A percentile compares a stretch with the other conserved stretches of the same genome.
phyloP scores from a whole-genome alignment of 1,284 basidiomycete species.

The Marasmius oreades region DNA sequence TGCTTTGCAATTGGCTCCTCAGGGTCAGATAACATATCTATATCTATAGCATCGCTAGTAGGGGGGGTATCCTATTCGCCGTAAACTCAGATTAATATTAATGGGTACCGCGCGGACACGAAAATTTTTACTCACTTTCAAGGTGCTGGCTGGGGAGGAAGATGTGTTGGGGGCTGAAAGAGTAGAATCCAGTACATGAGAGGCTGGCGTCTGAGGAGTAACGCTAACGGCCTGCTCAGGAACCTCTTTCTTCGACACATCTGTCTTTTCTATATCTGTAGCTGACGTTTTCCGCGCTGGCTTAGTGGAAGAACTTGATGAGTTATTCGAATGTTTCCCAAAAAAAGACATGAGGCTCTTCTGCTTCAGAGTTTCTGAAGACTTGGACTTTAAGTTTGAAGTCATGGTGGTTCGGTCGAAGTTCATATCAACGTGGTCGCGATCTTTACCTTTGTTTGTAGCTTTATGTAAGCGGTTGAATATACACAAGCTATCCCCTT shows the following conservation, averaged over 20 bases:
- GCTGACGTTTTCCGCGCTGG: constrained; percentile 20
- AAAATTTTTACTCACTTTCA: constrained; percentile 1
- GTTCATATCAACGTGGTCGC: background rate
- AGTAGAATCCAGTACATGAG: constrained; percentile 25
- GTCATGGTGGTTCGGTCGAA: constrained; percentile 6
- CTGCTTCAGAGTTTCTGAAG: constrained; percentile 55
- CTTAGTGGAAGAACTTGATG: constrained; percentile 19
- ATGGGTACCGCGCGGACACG: background rate
- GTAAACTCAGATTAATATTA: background rate
- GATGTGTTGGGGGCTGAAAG: constrained; percentile 16
- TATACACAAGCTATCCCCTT: too few species aligned
- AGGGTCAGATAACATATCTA: constrained; percentile 62
- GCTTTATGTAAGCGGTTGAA: too few species aligned
- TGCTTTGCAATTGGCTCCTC: constrained; percentile 34
- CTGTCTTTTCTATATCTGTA: constrained; percentile 20
- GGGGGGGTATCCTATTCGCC: constrained; percentile 53
- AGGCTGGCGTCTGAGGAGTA: constrained; percentile 36
- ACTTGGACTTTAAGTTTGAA: constrained; percentile 20
- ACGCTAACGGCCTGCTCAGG: constrained; percentile 25
- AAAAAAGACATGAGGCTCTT: constrained; percentile 75
- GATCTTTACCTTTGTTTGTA: constrained; percentile 58
- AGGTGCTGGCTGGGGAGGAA: constrained; percentile 7
- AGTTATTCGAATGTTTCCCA: constrained; percentile 35
- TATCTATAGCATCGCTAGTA: constrained; percentile 70
- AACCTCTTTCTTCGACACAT: constrained; percentile 23